Conservation (phyloP, 257 asterid genomes). For the Cinchona pubescens region DNA sequence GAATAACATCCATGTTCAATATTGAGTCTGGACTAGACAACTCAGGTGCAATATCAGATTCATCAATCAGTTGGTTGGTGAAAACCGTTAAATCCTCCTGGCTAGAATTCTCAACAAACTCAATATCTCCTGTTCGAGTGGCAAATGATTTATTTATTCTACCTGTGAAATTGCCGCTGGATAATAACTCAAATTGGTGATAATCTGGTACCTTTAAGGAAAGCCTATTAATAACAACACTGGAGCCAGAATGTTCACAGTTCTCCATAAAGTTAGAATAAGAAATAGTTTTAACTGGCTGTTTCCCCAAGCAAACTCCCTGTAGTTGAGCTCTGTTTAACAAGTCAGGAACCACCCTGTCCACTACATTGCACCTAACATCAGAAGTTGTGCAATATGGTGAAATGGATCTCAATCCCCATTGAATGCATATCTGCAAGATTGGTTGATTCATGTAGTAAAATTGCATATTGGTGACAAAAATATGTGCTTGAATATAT, state of each 20-base stretch:
- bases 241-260: conserved; percentile 25
- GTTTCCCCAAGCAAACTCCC: conserved; percentile 35
- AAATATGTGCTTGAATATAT: not conserved
- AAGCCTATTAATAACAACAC: conserved; percentile 15
- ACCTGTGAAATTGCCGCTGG: conserved; percentile 20
- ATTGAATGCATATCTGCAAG: conserved; percentile 53
- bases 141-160: conserved; percentile 20
- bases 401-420: conserved; percentile 42
- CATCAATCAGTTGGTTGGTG: conserved; percentile 24
- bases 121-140: conserved; percentile 29
- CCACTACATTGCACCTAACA: conserved; percentile 35
- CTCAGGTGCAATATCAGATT: conserved; percentile 22
- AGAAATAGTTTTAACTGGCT: conserved; percentile 28
- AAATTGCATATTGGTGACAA: not conserved
- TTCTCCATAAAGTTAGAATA: conserved; percentile 37
- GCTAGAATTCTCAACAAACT: conserved; percentile 43
- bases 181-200: conserved; percentile 19
- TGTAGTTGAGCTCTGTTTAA: conserved; percentile 27
- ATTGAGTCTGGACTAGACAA: conserved; percentile 26
- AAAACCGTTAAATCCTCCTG: conserved; percentile 37
- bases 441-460: conserved; percentile 14
- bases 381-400: conserved; percentile 40
- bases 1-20: conserved; percentile 21
- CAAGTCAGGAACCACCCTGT: conserved; percentile 29
- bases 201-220: conserved; percentile 19